Base-by-base conservation (phyloP, 768 basidiomycete genomes). In the Tremella yokohamensis region DNA sequence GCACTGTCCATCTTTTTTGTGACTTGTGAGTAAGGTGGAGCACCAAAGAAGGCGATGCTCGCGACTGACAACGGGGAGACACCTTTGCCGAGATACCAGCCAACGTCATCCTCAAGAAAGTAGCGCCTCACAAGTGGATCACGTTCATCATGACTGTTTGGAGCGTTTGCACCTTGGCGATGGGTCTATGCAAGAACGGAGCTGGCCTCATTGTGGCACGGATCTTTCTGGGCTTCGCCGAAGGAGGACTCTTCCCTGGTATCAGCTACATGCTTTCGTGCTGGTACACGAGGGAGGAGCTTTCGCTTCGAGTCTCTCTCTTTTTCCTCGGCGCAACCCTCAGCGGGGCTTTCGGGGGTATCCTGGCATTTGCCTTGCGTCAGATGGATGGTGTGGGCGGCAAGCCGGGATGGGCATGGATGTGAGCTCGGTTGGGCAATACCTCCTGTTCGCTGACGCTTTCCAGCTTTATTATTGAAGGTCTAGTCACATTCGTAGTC, bases 1-100 rank as follows among this genome's bases (percentile, higher is more conserved):
- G 67, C 54, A 37, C 58, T 68, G 11, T 60, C 70, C 38, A 67
- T 72, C 49, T 72, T 72, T 54, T 72, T 69, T 40, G 70, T 34
- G 29, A 34, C 29, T 34, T 34, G 29, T 34, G 29, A 34, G 29
- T 34, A 4, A 4, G 68, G 38, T 11, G 11, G 11, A 34, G 29
- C 29, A 34, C 29, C 29, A 34, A 34, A 34, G 6, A 34, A 34
- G 4, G 6, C 29, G 29, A 34, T 6, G 29, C 29, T n/a, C n/a
- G n/a, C n/a, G n/a, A n/a, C n/a, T 34, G 29, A 34, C 29, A 34
- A 11, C 4, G 11, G 4, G 4, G 6, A 34, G 29, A 45, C 42
- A 64, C 63, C 60, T 64, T 65, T 24, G 53, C 52, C 26, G 69
- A 68, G 54, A 61, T 60, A 19, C 49, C 65, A 49, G 64, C 68